phyloP scores from a whole-genome alignment of 2,329 filamentous ascomycete genomes.

The Sporothrix brunneoviolacea region DNA sequence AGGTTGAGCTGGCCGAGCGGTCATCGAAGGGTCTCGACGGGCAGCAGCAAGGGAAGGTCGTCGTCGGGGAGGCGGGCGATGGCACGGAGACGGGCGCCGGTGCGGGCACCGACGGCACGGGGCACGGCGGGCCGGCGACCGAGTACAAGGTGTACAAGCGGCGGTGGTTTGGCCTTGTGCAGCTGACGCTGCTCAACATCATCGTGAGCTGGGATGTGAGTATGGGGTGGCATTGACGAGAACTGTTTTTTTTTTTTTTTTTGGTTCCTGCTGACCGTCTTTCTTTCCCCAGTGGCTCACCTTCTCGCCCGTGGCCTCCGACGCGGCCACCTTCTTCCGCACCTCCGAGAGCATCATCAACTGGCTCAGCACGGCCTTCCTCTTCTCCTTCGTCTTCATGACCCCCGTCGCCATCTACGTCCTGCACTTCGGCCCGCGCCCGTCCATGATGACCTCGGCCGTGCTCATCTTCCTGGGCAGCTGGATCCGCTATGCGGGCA shows the following conservation, averaged over 20 bases:
- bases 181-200: constrained; percentile 83
- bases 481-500: constrained; percentile 83
- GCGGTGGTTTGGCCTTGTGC: constrained; percentile 79
- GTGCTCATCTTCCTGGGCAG: constrained; percentile 73
- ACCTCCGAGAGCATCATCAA: constrained; percentile 75
- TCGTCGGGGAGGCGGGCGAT: neutral
- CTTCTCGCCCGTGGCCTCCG: constrained; percentile 74
- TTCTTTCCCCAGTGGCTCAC: constrained; percentile 67
- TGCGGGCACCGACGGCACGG: neutral
- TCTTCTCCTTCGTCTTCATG: constrained; percentile 73
- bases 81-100: neutral
- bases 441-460: constrained; percentile 67
- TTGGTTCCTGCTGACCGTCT: neutral
- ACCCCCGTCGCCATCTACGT: constrained; percentile 69
- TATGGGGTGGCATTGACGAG: too few relatives aligned
- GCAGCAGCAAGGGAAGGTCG: neutral
- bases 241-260: too few relatives aligned
- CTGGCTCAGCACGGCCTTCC: constrained; percentile 83
- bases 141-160: constrained; percentile 59
- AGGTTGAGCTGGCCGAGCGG: constrained; percentile 8
- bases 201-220: constrained; percentile 93
- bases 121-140: neutral
- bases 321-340: constrained; percentile 66
- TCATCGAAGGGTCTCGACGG: neutral
- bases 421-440: constrained; percentile 73